Conservation (phyloP, 805 yeast species). For the Ogataea corticis region DNA sequence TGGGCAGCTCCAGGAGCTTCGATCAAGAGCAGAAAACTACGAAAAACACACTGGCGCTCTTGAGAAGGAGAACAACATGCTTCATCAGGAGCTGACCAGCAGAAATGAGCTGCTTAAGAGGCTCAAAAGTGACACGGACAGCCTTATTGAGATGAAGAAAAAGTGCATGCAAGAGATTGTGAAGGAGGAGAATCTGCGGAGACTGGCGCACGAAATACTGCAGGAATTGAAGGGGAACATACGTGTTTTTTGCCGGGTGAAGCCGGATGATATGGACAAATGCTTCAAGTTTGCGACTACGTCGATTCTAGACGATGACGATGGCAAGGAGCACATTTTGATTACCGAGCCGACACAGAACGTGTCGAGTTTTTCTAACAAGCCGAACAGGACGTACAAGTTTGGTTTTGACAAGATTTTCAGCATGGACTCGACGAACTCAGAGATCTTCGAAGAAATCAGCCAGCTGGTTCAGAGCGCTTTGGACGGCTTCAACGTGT, state of each 20-base stretch:
- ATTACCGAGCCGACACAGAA: constrained; percentile 24
- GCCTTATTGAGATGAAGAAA: constrained; percentile 26
- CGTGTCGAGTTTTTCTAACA: constrained; percentile 6
- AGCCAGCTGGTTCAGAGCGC: constrained; percentile 85
- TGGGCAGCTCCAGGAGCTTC: constrained; percentile 1
- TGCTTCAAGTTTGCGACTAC: constrained; percentile 23
- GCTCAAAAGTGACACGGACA: constrained; percentile 18
- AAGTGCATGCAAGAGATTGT: constrained; percentile 30
- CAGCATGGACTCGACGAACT: constrained; percentile 50
- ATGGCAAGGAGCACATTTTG: constrained; percentile 32
- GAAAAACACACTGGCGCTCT: constrained; percentile 10
- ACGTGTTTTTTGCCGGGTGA: constrained; percentile 82
- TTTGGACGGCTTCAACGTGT: constrained; percentile 85
- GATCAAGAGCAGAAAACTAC: constrained; percentile 7
- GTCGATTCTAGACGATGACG: constrained; percentile 17
- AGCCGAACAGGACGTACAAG: constrained; percentile 28
- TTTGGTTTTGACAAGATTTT: constrained; percentile 84
- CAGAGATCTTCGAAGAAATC: constrained; percentile 75
- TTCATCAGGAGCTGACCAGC: constrained; percentile 3
- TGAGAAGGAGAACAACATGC: constrained; percentile 11
- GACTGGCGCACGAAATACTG: constrained; percentile 67
- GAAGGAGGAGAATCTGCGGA: constrained; percentile 41
- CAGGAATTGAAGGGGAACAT: constrained; percentile 92
- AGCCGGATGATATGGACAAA: constrained; percentile 48
- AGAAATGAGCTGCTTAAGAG: not conserved